Percentiles rank a stretch among this genome's conserved stretches.
Conservation (phyloP, 768 basidiomycete species). For the Pilatotrama ljubarskyi region DNA sequence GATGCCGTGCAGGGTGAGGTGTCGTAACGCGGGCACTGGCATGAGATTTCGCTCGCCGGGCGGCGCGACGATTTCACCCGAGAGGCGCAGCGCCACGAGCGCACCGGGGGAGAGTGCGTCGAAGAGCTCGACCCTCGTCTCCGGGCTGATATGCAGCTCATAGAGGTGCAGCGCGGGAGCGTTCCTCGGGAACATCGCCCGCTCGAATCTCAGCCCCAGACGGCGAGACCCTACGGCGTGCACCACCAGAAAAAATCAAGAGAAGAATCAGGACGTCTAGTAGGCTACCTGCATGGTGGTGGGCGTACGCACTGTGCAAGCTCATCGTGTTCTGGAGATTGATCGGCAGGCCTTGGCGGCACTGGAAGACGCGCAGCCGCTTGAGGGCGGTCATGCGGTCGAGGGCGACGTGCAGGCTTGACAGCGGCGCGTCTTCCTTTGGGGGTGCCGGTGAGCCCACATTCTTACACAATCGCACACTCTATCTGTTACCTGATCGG, state of each 20-base stretch:
- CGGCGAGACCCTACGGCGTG: constrained; percentile 1
- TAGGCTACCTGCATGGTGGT: background rate
- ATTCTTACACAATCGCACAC: constrained; percentile 18
- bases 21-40: constrained; percentile 27
- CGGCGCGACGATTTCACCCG: constrained; percentile 30
- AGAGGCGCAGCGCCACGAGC: constrained; percentile 36
- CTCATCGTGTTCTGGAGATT: constrained; percentile 17
- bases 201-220: constrained; percentile 35
- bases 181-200: constrained; percentile 38
- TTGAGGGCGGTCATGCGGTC: constrained; percentile 30
- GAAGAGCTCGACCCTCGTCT: constrained; percentile 33
- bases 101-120: constrained; percentile 28
- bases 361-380: constrained; percentile 38
- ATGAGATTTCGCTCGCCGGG: background rate
- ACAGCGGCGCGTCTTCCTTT: constrained; percentile 29
- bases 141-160: constrained; percentile 35
- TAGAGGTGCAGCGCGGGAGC: constrained; percentile 29
- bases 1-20: constrained; percentile 35
- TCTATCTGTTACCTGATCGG: constrained; percentile 19
- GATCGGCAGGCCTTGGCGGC: constrained; percentile 27
- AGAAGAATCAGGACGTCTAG: background rate
- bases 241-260: background rate
- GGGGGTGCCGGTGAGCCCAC: constrained; percentile 4
- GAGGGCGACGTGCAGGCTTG: constrained; percentile 35
- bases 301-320: constrained; percentile 17